phyloP scores from a whole-genome alignment of 768 basidiomycete genomes.

The Phylloporus sp. region DNA sequence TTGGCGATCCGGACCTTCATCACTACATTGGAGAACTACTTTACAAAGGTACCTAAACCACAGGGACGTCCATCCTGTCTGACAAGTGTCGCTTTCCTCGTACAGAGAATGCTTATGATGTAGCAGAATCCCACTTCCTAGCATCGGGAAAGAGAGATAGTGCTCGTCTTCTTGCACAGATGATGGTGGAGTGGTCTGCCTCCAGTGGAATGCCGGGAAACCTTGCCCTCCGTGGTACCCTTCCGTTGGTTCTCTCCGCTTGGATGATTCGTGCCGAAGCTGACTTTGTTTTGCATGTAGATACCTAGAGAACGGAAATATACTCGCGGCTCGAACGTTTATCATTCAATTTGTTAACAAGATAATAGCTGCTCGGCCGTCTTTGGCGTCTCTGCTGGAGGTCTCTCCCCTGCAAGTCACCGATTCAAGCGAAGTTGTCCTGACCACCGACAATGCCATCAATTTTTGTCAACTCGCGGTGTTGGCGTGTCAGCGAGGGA shows the following conservation, averaged over 20 bases:
- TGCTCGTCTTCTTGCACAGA: conserved; percentile 77
- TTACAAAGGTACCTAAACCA: conserved; percentile 58
- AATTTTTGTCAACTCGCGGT: conserved; percentile 92
- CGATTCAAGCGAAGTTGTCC: conserved; percentile 53
- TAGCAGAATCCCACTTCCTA: conserved; percentile 79
- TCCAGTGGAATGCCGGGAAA: conserved; percentile 50
- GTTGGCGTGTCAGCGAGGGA: conserved; percentile 79
- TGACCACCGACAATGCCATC: conserved; percentile 70
- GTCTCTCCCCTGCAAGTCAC: conserved; percentile 42
- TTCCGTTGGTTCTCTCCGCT: conserved; percentile 56
- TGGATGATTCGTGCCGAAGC: neutral
- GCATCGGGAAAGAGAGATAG: conserved; percentile 87
- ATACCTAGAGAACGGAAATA: conserved; percentile 79
- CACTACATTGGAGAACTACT: conserved; percentile 88
- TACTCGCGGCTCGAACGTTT: conserved; percentile 93
- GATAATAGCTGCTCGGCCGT: conserved; percentile 45
- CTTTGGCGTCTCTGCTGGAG: conserved; percentile 37
- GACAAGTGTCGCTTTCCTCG: neutral
- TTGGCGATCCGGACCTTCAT: conserved; percentile 84
- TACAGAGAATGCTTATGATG: conserved; percentile 68
- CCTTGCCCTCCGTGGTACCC: conserved; percentile 79
- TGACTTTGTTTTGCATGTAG: conserved; percentile 33
- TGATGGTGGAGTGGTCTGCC: conserved; percentile 80
- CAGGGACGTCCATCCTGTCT: neutral
- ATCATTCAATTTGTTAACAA: conserved; percentile 72